phyloP scores from a whole-genome alignment of 805 yeast genomes.

The Candida alai region DNA sequence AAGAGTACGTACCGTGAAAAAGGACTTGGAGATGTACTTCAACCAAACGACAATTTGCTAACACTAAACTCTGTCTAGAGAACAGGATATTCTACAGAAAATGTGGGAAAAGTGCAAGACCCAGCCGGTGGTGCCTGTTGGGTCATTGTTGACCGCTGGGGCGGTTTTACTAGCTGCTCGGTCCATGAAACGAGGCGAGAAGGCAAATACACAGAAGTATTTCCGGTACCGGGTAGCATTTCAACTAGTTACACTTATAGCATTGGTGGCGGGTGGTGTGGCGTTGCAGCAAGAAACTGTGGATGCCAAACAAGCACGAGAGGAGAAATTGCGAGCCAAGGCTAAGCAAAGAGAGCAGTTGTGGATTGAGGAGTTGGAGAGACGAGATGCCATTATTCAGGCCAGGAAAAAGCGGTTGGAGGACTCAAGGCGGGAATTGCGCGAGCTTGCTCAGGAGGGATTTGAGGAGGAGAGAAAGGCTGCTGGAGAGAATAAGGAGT shows the following conservation, averaged over 20 bases:
- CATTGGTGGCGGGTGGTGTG: conserved; percentile 76
- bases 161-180: conserved; percentile 79
- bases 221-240: conserved; percentile 87
- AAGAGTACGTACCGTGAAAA: conserved; percentile 6
- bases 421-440: conserved; percentile 44
- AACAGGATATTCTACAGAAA: conserved; percentile 48
- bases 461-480: conserved; percentile 20
- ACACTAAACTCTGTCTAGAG: conserved; percentile 21
- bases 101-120: conserved; percentile 64
- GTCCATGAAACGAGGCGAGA: conserved; percentile 69
- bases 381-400: conserved; percentile 74
- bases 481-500: not conserved
- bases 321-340: conserved; percentile 66
- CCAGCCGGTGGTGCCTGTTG: conserved; percentile 88
- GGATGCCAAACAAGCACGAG: conserved; percentile 47
- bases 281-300: conserved; percentile 53
- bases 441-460: conserved; percentile 31
- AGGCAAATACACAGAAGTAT: conserved; percentile 74
- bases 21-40: too few species aligned
- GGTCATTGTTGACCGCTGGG: conserved; percentile 71
- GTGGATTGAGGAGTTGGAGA: conserved; percentile 88
- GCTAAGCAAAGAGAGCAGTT: conserved; percentile 80
- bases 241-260: conserved; percentile 80
- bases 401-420: conserved; percentile 68
- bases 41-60: conserved; percentile 10